Base-by-base conservation (phyloP, 2,329 filamentous ascomycete genomes). In the Ceratocystis cacaofunesta region DNA sequence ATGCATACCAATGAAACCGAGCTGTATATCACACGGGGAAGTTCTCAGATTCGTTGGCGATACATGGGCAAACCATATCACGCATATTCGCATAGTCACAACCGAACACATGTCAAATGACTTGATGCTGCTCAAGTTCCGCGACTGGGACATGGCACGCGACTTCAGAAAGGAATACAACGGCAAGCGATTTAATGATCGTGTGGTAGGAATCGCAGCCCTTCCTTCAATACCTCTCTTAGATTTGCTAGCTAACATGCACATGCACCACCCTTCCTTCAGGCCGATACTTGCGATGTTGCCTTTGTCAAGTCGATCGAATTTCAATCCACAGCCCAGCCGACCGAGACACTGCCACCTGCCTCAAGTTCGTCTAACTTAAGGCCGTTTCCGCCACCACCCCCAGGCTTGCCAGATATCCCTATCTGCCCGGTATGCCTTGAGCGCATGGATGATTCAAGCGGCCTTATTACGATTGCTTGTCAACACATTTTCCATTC, bases 401-500 rank as follows among this genome's bases (percentile, higher is more conserved):
- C 92, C 0, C 89, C 92, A 1, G 88, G 89, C 62, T 80, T 97
- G 1, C 82, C 96, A 64, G 94, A 99, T 76, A 78, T 99, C 12
- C 94, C 94, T 1, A 97, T 94, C 1, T 99, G 94, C 69, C 92
- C 94, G 0, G 94, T 99, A 8, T 99, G 94, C 70, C 81, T 99
- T 4, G 94, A 99, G 74, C 87, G 92, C 61, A 99, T 99, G 94
- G 94, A 99, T 72, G 92, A 97, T 73, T 96, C 92, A 0, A 95
- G 91, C 0, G 94, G 94, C 0, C 79, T 99, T 1, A 84, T 99
- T 72, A 99, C 94, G 0, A 97, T 97, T 50, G 86, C 95, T 36
- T 99, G 94, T 73, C 92, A 97, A 72, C 94, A 99, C 71, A 90
- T 97, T 63, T 99, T 99, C 73, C 94, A 99, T 74, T 97, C 94